Conservation (phyloP, 192 early-diverging fungal genomes). For the Coemansia sp. region DNA sequence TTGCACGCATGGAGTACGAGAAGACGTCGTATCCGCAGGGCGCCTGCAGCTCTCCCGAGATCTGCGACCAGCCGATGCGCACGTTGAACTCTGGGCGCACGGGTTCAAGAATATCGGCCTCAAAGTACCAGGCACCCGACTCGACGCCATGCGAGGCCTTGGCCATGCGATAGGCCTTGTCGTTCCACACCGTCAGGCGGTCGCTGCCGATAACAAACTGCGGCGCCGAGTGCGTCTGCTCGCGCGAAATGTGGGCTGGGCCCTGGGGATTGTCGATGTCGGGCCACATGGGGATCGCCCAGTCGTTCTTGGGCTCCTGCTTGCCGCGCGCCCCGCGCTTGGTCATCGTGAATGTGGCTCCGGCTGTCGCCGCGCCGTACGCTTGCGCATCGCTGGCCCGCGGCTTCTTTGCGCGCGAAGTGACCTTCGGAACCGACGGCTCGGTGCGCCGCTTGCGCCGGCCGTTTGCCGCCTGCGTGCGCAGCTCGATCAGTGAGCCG, state of each 20-base stretch:
- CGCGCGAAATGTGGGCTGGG: conserved; percentile 57
- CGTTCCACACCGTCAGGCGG: conserved; percentile 62
- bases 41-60: conserved; percentile 73
- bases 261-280: conserved; percentile 66
- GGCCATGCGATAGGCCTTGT: conserved; percentile 73
- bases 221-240: conserved; percentile 65
- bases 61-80: conserved; percentile 77
- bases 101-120: conserved; percentile 57
- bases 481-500: conserved; percentile 51
- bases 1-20: conserved; percentile 66
- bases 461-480: conserved; percentile 34
- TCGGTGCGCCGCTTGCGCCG: conserved; percentile 49
- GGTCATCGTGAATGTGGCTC: background rate
- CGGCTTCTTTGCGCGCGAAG: conserved; percentile 34
- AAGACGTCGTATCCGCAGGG: conserved; percentile 76
- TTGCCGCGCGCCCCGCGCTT: conserved; percentile 33
- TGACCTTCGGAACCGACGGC: conserved; percentile 9
- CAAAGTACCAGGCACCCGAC: conserved; percentile 75
- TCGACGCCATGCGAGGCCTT: conserved; percentile 76
- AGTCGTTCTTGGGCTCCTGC: conserved; percentile 42
- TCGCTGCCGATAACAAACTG: conserved; percentile 64
- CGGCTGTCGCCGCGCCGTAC: conserved; percentile 1
- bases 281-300: conserved; percentile 62
- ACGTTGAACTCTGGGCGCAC: conserved; percentile 58
- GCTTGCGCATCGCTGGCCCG: conserved; percentile 11